These are phyloP conservation scores for Tanozyma kutaoensis DNA, from an alignment of 805 yeast genomes.

Conservation along the genomic window DNA sequence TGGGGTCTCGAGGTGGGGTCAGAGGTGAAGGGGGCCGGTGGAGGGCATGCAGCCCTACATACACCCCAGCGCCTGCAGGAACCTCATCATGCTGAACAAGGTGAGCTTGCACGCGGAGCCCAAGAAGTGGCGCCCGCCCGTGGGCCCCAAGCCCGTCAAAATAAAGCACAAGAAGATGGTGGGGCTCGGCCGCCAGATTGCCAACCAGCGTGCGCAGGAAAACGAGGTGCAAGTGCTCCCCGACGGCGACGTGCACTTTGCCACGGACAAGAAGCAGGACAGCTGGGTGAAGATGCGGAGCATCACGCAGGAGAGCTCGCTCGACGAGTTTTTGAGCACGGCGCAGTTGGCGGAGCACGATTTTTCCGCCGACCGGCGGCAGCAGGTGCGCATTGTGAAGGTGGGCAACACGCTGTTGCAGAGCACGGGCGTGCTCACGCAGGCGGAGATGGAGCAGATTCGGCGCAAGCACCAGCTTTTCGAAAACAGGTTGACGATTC, in stretches of 20 bases:
- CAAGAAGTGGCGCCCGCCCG: constrained; percentile 78
- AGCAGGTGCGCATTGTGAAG: constrained; percentile 73
- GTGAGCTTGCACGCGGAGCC: constrained; percentile 32
- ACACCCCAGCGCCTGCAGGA: too few relatives aligned
- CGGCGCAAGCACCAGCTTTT: constrained; percentile 48
- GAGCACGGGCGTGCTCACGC: constrained; percentile 38
- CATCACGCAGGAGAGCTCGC: constrained; percentile 85
- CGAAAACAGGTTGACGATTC: constrained; percentile 67
- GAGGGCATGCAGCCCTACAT: too few relatives aligned
- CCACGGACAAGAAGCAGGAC: constrained; percentile 75
- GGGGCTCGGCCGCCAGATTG: constrained; percentile 78
- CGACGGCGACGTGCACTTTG: constrained; percentile 81
- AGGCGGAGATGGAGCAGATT: constrained; percentile 50
- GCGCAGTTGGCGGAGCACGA: constrained; percentile 95
- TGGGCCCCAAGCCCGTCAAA: constrained; percentile 84
- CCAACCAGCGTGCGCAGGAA: constrained; percentile 57
- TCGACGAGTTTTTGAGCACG: constrained; percentile 89
- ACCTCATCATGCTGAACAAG: too few relatives aligned
- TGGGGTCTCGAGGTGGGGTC: too few relatives aligned
- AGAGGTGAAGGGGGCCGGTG: too few relatives aligned
- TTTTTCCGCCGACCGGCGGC: constrained; percentile 81
- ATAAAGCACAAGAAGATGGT: constrained; percentile 73
- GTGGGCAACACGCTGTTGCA: constrained; percentile 39
- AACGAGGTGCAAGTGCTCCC: constrained; percentile 62
- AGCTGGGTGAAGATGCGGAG: constrained; percentile 85